phyloP scores from a whole-genome alignment of 495 filamentous ascomycete species.

The Xylona heveae region DNA sequence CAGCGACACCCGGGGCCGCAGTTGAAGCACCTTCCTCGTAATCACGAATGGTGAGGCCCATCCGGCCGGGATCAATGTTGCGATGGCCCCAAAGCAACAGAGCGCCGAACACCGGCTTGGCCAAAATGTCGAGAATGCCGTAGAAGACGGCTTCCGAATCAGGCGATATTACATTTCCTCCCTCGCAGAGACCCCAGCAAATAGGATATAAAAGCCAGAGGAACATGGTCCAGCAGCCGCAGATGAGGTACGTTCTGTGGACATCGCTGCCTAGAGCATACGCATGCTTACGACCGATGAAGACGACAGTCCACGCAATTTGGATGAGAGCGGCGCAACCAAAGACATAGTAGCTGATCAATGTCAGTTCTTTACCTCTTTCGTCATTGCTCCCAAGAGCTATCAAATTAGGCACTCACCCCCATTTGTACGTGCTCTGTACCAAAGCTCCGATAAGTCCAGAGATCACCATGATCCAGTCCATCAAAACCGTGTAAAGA shows the following conservation, averaged over 20 bases:
- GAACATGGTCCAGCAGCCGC: conserved; percentile 28
- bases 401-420: not conserved
- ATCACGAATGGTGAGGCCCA: conserved; percentile 18
- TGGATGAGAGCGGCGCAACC: conserved; percentile 35
- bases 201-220: conserved; percentile 50
- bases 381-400: too few relatives aligned
- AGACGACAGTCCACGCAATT: conserved; percentile 31
- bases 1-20: too few relatives aligned
- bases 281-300: conserved; percentile 30
- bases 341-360: conserved; percentile 40
- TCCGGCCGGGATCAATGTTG: conserved; percentile 24
- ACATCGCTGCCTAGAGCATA: conserved; percentile 25
- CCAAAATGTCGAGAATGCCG: conserved; percentile 38
- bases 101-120: conserved; percentile 32
- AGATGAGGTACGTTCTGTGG: conserved; percentile 25
- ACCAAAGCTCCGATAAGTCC: conserved; percentile 41
- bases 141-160: conserved; percentile 50
- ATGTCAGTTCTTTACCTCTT: not conserved
- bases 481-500: conserved; percentile 34
- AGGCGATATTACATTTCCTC: conserved; percentile 41
- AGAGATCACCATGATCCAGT: conserved; percentile 39
- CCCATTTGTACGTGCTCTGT: conserved; percentile 34
- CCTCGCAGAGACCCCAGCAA: conserved; percentile 43
- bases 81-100: conserved; percentile 28
- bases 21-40: conserved; percentile 1